A percentile compares a stretch with the other conserved stretches of the same genome.
Evolutionary conservation across 2,329 filamentous ascomycete genomes (phyloP).

Genomic region (Colletotrichum gigasporum): DNA sequence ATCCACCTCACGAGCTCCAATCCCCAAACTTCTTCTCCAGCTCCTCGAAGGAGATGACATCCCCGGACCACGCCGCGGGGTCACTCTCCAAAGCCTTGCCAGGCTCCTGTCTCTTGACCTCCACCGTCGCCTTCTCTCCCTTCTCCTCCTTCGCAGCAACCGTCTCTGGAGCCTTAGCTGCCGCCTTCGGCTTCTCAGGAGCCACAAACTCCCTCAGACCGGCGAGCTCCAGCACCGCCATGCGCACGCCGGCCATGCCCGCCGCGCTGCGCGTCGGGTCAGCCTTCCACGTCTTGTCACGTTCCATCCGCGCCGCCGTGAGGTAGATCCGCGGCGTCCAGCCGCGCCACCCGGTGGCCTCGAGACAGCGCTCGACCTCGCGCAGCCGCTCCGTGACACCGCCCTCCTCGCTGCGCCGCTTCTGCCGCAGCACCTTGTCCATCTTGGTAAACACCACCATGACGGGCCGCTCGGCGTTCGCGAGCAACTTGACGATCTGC

Average conservation of each 20-base stretch:
- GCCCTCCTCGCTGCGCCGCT: conserved; percentile 33
- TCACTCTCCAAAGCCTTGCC: conserved; percentile 26
- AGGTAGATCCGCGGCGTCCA: conserved; percentile 44
- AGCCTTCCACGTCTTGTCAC: conserved; percentile 37
- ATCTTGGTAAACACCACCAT: conserved; percentile 65
- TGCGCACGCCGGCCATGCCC: conserved; percentile 50
- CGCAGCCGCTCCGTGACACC: conserved; percentile 31
- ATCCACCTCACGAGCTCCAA: conserved; percentile 1
- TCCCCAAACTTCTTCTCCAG: conserved; percentile 35
- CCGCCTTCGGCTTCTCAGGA: background rate
- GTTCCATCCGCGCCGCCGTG: conserved; percentile 49
- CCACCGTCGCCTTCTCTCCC: background rate
- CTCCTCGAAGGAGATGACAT: conserved; percentile 46
- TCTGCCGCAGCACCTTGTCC: conserved; percentile 53
- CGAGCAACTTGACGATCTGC: conserved; percentile 57
- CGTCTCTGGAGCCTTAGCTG: background rate
- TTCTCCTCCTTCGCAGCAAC: background rate
- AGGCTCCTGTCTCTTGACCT: conserved; percentile 1
- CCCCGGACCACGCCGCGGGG: conserved; percentile 40
- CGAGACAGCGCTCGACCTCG: conserved; percentile 22
- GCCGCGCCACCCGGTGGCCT: conserved; percentile 29
- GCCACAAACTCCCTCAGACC: conserved; percentile 39
- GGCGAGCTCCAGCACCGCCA: conserved; percentile 51
- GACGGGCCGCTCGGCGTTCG: conserved; percentile 54
- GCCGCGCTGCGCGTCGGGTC: conserved; percentile 39